A percentile compares a stretch with the other conserved stretches of the same genome.
Evolutionary conservation across 1,284 basidiomycete species (phyloP).

Genomic region (Leccinum brunneo-olivaceum): DNA sequence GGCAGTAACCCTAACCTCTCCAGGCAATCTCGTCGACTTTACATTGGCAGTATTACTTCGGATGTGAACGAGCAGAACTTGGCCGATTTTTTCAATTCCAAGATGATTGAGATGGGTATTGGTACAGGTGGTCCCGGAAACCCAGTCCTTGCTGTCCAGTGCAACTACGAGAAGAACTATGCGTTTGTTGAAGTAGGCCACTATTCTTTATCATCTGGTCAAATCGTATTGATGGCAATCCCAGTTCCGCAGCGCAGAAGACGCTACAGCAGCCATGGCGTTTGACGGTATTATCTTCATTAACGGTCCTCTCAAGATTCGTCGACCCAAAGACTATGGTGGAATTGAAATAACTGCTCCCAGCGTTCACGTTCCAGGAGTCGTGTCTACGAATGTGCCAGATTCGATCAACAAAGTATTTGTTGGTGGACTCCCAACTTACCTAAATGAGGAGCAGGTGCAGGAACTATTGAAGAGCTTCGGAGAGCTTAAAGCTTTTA

Average conservation of each 20-base stretch:
- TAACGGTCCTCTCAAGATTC: constrained; percentile 87
- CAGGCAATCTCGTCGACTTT: constrained; percentile 89
- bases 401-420: constrained; percentile 98
- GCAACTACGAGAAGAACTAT: constrained; percentile 97
- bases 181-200: constrained; percentile 85
- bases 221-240: constrained; percentile 8
- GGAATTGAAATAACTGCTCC: constrained; percentile 59
- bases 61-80: constrained; percentile 89
- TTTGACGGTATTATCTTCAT: constrained; percentile 97
- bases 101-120: constrained; percentile 90
- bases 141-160: constrained; percentile 86
- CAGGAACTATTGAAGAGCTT: constrained; percentile 97
- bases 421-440: constrained; percentile 91
- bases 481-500: constrained; percentile 96
- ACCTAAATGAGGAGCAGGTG: constrained; percentile 95
- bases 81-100: constrained; percentile 88
- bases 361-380: constrained; percentile 81
- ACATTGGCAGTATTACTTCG: constrained; percentile 92
- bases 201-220: not conserved
- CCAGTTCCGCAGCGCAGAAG: constrained; percentile 94
- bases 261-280: constrained; percentile 92
- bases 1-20: constrained; percentile 79
- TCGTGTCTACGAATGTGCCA: constrained; percentile 93
- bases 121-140: constrained; percentile 81
- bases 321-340: constrained; percentile 94